Evolutionary conservation across 2,329 filamentous ascomycete species (phyloP), one percentile per base, ranked within the genome.

Genomic region (Sclerotinia spermophila): DNA sequence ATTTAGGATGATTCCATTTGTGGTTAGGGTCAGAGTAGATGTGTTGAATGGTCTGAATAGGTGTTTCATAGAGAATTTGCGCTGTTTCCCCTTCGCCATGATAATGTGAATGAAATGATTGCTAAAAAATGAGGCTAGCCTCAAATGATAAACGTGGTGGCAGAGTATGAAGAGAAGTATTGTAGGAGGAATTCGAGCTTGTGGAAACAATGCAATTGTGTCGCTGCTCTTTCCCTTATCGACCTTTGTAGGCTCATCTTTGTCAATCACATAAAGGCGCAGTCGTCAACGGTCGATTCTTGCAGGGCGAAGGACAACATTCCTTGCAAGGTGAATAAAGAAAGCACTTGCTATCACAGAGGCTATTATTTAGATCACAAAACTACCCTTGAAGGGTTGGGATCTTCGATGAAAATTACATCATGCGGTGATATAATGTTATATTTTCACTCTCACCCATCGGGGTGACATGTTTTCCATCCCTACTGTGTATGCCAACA

Each of bases 331-430:
- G 24, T 5, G 10, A 40, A 65, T 3, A 42, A 66, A 53, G n/a
- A 30, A 42, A 53, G 62, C 62, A 42, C 62, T 66, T 64, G 44
- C 44, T 51, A n/a, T 64, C 45, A 65, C 33, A 8, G 45, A 40
- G 33, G 19, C 24, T 65, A 65, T 27, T 30, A 13, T 15, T 40
- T 30, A 15, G 27, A 38, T 24, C 5, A 7, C 5, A 27, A 17
- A 17, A 40, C 10, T 19, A 6, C 30, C 40, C 21, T 40, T 35
- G 17, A 8, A 24, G 30, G 13, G 24, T n/a, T 45, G 27, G 3
- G 38, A 27, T 15, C n/a, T 64, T 15, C 30, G 15, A 64, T 19
- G 2, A 42, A 27, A 58, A 42, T 19, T 24, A 42, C 13, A 30
- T 40, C 15, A 65, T 2, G 17, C 5, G 35, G 35, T 53, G 21